These are phyloP conservation scores for Naganishia cerealis DNA, from an alignment of 1,284 basidiomycete genomes.

Conservation along the genomic window DNA sequence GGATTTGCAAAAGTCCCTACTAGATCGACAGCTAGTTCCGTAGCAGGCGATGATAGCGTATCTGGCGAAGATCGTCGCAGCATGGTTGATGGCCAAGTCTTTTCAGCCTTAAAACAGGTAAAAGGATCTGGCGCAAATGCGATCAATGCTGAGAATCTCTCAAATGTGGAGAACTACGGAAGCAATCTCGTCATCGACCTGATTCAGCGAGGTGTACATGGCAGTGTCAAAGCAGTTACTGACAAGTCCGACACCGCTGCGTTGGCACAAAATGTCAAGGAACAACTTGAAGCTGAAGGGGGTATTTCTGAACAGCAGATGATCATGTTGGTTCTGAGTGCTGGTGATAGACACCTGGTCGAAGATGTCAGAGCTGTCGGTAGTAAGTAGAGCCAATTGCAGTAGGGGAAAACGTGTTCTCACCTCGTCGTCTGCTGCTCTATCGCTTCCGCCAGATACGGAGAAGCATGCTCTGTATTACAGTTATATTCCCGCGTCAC, in stretches of 20 bases:
- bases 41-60: constrained; percentile 35
- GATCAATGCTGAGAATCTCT: constrained; percentile 29
- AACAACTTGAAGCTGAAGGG: constrained; percentile 58
- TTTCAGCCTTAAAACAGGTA: constrained; percentile 40
- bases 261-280: constrained; percentile 35
- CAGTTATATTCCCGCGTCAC: constrained; percentile 81
- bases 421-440: neutral
- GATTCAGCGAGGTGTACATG: constrained; percentile 80
- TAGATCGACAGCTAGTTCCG: constrained; percentile 56
- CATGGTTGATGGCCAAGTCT: constrained; percentile 39
- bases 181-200: constrained; percentile 85
- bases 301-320: constrained; percentile 83
- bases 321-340: constrained; percentile 87
- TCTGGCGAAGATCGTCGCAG: constrained; percentile 14
- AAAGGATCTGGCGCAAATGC: constrained; percentile 64
- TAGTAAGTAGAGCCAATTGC: constrained; percentile 54
- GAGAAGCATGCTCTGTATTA: constrained; percentile 88
- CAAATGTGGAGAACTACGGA: constrained; percentile 80
- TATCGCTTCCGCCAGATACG: constrained; percentile 59
- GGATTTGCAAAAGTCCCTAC: constrained; percentile 94
- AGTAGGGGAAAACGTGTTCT: neutral
- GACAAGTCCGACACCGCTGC: constrained; percentile 54
- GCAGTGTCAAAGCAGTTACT: constrained; percentile 59
- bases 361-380: constrained; percentile 76
- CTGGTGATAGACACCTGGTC: constrained; percentile 73